phyloP scores from a whole-genome alignment of 2,329 filamentous ascomycete genomes.

The Penicillium polonicum region DNA sequence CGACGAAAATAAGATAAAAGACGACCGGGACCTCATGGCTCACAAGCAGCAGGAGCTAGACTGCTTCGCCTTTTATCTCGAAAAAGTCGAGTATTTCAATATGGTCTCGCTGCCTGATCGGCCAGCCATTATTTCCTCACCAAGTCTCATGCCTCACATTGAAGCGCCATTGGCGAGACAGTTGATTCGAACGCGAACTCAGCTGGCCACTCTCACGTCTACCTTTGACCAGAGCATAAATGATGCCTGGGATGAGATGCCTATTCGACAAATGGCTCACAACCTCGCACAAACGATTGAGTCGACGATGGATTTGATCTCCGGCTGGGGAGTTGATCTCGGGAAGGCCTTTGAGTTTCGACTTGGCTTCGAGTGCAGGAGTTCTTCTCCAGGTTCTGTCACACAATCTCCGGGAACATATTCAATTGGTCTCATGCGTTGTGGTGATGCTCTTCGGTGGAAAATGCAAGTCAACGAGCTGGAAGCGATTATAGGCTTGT shows the following conservation, averaged over 20 bases:
- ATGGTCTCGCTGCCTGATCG: constrained; percentile 11
- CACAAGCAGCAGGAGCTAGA: constrained; percentile 36
- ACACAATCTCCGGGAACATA: constrained; percentile 13
- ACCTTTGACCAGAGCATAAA: background rate
- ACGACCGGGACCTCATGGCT: constrained; percentile 22
- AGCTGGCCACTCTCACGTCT: constrained; percentile 26
- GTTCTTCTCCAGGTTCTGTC: background rate
- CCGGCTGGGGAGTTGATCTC: constrained; percentile 21
- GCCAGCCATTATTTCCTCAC: constrained; percentile 10
- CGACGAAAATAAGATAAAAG: constrained; percentile 29
- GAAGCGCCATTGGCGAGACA: background rate
- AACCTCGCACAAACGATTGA: constrained; percentile 28
- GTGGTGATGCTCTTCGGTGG: constrained; percentile 29
- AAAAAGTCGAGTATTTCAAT: constrained; percentile 24
- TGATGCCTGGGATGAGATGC: constrained; percentile 29
- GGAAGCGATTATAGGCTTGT: constrained; percentile 36
- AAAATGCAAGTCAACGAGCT: constrained; percentile 25
- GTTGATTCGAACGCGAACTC: constrained; percentile 24
- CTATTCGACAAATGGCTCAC: constrained; percentile 25
- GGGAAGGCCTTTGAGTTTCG: constrained; percentile 17
- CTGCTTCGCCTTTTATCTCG: constrained; percentile 32
- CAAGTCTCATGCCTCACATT: fast-evolving
- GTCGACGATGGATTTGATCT: constrained; percentile 30
- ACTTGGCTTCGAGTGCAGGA: constrained; percentile 21
- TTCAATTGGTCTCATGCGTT: constrained; percentile 16